Base-by-base conservation (phyloP, 176 grass and related monocot genomes). In the Triticum timopheevii region DNA sequence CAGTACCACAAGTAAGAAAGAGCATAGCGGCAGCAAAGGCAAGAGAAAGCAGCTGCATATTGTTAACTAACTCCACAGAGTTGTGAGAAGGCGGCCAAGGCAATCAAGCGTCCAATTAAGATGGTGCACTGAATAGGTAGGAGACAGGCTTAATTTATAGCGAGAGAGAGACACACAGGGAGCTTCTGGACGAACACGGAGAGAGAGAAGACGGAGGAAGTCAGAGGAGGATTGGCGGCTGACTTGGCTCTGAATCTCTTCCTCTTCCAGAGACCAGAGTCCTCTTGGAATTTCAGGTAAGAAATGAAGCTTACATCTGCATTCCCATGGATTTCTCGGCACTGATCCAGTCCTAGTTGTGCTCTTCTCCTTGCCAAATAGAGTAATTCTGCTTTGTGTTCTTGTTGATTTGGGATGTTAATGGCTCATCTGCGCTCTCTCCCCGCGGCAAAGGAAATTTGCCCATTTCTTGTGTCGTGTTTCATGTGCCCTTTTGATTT, bases 181-280 rank as follows among this genome's bases (percentile, higher is more conserved):
- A 33, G 16, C 39, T 15, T 33, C 10, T 17, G 49, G 49, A 52
- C 49, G 49, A 52, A 52, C 45, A 15, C 13, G 13, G 49, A 52
- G 15, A 17, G 4, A 17, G 13, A 52, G 0, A 16, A 16, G 49
- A 52, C 47, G 31, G 76, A 49, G 65, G 35, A 68, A 25, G 28
- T 28, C 28, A 28, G 73, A 69, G 42, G 69, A n/a, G 25, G 13
- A 50, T 36, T 47, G 9, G 79, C 8, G 35, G 20, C 64, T 69
- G 2, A 7, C 24, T 47, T 73, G 28, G 15, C 77, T 84, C 81
- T 39, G 39, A 88, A 84, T 84, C 39, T 64, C 54, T 39, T 44
- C 4, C 19, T 23, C 33, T 8, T 22, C 20, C n/a, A 23, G 65
- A 52, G 49, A 17, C 15, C 49, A 52, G 4, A 52, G 1, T 88